A percentile compares a stretch with the other conserved stretches of the same genome.
Evolutionary conservation across 2,329 filamentous ascomycete species (phyloP).

Genomic region (Exserohilum turcica): DNA sequence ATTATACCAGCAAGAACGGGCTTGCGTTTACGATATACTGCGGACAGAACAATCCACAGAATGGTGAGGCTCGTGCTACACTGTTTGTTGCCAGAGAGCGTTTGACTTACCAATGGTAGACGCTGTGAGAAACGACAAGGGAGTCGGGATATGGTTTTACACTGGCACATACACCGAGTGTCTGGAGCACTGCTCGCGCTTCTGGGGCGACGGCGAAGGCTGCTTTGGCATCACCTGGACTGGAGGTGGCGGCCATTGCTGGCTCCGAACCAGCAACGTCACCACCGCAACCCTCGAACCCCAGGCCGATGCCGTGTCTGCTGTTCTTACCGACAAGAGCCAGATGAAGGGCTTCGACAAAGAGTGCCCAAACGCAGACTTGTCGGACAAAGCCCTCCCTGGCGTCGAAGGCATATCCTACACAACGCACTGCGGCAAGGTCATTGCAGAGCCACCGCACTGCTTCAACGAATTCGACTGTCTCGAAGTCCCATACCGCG

Average conservation of each 20-base stretch:
- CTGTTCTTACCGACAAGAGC: conserved; percentile 26
- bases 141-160: conserved; percentile 14
- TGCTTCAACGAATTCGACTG: conserved; percentile 31
- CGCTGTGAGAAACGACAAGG: conserved; percentile 9
- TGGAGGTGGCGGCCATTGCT: conserved; percentile 26
- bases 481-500: conserved; percentile 20
- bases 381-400: conserved; percentile 27
- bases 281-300: conserved; percentile 13
- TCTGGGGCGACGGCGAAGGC: conserved; percentile 35
- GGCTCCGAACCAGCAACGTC: conserved; percentile 36
- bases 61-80: conserved; percentile 22
- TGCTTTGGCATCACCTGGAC: conserved; percentile 40
- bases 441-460: conserved; percentile 22
- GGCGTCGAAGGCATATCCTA: conserved; percentile 31
- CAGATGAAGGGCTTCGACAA: conserved; percentile 27
- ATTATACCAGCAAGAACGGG: conserved; percentile 36
- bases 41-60: conserved; percentile 33
- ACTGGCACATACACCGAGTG: conserved; percentile 30
- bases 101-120: conserved; percentile 21
- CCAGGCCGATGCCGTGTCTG: conserved; percentile 20
- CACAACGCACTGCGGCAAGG: conserved; percentile 37
- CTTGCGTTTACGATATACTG: conserved; percentile 41
- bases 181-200: conserved; percentile 42
- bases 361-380: conserved; percentile 31
- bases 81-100: not conserved